These are phyloP conservation scores for Penicillium freii DNA, from an alignment of 2,329 filamentous ascomycete genomes.

Conservation along the genomic window DNA sequence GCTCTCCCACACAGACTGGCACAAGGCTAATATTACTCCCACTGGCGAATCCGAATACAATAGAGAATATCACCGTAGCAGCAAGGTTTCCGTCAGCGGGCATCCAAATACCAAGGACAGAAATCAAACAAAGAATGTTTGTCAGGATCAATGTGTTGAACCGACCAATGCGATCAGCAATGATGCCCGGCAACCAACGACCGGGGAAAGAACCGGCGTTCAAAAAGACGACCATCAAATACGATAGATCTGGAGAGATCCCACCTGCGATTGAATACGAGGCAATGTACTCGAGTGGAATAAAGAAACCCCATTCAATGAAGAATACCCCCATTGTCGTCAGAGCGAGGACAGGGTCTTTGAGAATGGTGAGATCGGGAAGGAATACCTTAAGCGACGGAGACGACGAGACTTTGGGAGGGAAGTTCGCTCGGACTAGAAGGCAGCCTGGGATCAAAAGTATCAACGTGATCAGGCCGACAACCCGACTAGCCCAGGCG, in stretches of 20 bases:
- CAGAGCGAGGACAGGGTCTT: slow-evolving; percentile 15
- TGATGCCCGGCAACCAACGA: slow-evolving; percentile 31
- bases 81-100: slow-evolving; percentile 19
- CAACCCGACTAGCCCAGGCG: slow-evolving; percentile 18
- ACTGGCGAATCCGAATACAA: slow-evolving; percentile 38
- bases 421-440: slow-evolving; percentile 13
- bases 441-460: slow-evolving; percentile 16
- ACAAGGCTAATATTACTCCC: slow-evolving; percentile 42
- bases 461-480: slow-evolving; percentile 16
- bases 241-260: slow-evolving; percentile 26
- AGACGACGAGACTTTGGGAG: slow-evolving; percentile 1
- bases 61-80: slow-evolving; percentile 22
- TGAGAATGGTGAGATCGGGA: slow-evolving; percentile 16
- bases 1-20: slow-evolving; percentile 48
- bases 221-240: slow-evolving; percentile 32
- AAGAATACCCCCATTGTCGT: slow-evolving; percentile 35
- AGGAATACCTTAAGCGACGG: slow-evolving; percentile 20
- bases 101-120: slow-evolving; percentile 31
- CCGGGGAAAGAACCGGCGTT: slow-evolving; percentile 35
- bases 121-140: slow-evolving; percentile 26
- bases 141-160: slow-evolving; percentile 34
- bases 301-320: slow-evolving; percentile 38
- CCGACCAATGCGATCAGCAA: slow-evolving; percentile 34
- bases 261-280: slow-evolving; percentile 32
- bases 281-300: slow-evolving; percentile 37